Percentiles rank a stretch among this genome's conserved stretches.
These are phyloP conservation scores for Rhododendron kiyosumense DNA, from an alignment of 148 eudicot genomes.

Conservation along the genomic window DNA sequence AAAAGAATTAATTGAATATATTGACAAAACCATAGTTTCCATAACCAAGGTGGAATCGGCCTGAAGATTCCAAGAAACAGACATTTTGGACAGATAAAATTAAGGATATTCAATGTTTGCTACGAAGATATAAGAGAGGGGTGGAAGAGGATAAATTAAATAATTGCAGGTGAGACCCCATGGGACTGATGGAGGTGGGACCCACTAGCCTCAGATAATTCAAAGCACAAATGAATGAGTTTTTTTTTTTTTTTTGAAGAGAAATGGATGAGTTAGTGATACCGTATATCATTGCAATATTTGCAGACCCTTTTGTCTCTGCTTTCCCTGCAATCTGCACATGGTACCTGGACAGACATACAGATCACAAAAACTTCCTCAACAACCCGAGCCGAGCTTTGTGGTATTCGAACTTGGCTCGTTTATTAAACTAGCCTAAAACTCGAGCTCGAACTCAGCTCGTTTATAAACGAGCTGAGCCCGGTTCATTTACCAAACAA, in stretches of 20 bases:
- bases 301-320: slow-evolving; percentile 2
- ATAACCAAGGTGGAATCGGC: slow-evolving; percentile 6
- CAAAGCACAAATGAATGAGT: slow-evolving; percentile 5
- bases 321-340: slow-evolving; percentile 20
- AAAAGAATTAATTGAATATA: background rate
- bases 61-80: slow-evolving; percentile 10
- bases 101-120: background rate
- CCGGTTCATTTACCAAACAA: background rate
- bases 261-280: slow-evolving; percentile 2
- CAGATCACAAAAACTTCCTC: background rate
- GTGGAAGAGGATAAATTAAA: slow-evolving; percentile 9
- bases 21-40: slow-evolving; percentile 15
- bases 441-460: background rate
- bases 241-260: background rate
- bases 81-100: background rate
- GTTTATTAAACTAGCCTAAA: background rate
- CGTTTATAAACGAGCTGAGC: background rate
- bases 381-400: background rate
- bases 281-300: slow-evolving; percentile 11
- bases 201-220: slow-evolving; percentile 10
- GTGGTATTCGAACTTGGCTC: background rate
- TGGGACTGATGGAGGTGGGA: background rate
- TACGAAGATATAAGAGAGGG: background rate
- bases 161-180: slow-evolving; percentile 17
- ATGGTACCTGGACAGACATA: slow-evolving; percentile 1